Evolutionary conservation across 78 protist species (phyloP), one percentile per base, ranked within the genome.

Genomic region (Protostelium mycophagum): DNA sequence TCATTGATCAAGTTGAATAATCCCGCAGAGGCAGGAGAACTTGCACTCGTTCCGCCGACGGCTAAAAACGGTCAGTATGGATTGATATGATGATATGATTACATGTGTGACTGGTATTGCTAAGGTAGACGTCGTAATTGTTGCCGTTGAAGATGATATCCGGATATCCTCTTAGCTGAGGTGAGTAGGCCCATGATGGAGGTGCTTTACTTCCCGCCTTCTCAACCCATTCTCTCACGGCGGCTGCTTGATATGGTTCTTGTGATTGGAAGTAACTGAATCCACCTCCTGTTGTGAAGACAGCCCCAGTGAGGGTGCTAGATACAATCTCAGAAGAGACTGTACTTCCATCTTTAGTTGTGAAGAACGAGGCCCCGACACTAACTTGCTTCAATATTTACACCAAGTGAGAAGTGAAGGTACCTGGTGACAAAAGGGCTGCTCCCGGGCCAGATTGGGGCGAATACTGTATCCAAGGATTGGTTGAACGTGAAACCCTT

Each of bases 11-110:
- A 39, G 0, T 96, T 37, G 38, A 96, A 31, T 34, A 96, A 28
- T 83, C 95, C 97, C 1, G 96, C 95, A 25, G 89, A 85, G 0
- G 95, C 84, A 34, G 97, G 97, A 38, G 94, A 37, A 36, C 94
- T 36, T 38, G 93, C 87, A 16, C 93, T 89, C 29, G 97, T 96
- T 35, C 97, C 97, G 16, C 86, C 94, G 31, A 96, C 95, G 29
- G 35, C 1, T 0, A 0, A 0, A 1, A 86, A 23, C 0, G 38
- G 28, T 31, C 95, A 91, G 84, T n/a, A n/a, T n/a, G n/a, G n/a
- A n/a, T n/a, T n/a, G n/a, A n/a, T n/a, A n/a, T n/a, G n/a, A n/a
- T n/a, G n/a, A n/a, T n/a, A n/a, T n/a, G n/a, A n/a, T n/a, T n/a
- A n/a, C n/a, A n/a, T 5, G 31, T 51, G 73, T 51, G 73, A 16